Percentiles rank a stretch among this genome's conserved stretches.
phyloP scores from a whole-genome alignment of 768 basidiomycete species.

The Tylopilus rubrobrunneus region DNA sequence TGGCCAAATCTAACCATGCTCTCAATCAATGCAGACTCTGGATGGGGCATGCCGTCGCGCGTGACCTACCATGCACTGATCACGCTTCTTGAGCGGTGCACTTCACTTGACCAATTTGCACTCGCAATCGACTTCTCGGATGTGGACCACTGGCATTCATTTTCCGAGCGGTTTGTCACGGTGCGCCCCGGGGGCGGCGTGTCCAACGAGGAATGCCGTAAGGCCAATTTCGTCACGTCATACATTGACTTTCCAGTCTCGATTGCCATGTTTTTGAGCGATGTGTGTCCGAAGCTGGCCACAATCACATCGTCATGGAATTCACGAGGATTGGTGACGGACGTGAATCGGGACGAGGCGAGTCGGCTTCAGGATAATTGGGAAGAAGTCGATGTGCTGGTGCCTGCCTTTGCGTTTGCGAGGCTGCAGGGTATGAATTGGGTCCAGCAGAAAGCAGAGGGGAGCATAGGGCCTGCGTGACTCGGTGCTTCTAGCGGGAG shows the following conservation, averaged over 20 bases:
- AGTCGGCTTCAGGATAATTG: slow-evolving; percentile 12
- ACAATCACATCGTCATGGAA: slow-evolving; percentile 2
- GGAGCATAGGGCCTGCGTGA: neutral
- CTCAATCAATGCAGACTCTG: slow-evolving; percentile 8
- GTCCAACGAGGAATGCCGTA: slow-evolving; percentile 2
- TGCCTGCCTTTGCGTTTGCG: slow-evolving; percentile 15
- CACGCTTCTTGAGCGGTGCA: slow-evolving; percentile 17
- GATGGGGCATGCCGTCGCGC: slow-evolving; percentile 15
- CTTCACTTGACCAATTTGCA: no score
- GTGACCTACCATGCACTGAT: slow-evolving; percentile 23
- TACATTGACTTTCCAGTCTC: slow-evolving; percentile 13
- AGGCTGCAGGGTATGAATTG: slow-evolving; percentile 16
- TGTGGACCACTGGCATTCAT: slow-evolving; percentile 20
- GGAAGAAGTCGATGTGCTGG: slow-evolving; percentile 24
- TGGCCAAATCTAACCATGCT: no score
- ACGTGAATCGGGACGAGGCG: slow-evolving; percentile 6
- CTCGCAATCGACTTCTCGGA: no score
- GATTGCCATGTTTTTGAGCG: slow-evolving; percentile 27
- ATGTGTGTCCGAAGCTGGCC: slow-evolving; percentile 18
- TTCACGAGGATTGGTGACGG: neutral
- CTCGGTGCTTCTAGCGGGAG: neutral
- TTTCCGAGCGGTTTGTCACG: slow-evolving; percentile 14
- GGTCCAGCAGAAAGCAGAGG: neutral
- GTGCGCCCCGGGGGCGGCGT: slow-evolving; percentile 9
- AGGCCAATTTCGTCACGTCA: slow-evolving; percentile 21